Evolutionary conservation across 257 asterid species (phyloP).

Genomic region (Knoxia roxburghii): DNA sequence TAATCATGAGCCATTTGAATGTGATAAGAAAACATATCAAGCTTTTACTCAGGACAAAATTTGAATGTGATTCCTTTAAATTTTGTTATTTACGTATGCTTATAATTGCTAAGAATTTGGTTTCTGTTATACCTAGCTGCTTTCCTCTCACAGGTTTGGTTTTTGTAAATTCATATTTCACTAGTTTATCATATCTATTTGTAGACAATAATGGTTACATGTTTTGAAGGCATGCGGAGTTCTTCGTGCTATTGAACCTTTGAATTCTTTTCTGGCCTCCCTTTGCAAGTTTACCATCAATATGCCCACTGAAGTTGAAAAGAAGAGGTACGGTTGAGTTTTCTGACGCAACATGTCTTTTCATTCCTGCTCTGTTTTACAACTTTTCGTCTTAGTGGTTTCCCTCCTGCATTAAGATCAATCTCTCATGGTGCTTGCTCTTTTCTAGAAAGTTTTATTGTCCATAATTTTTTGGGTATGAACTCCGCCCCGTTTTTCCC

Average conservation of each 20-base stretch:
- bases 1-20: no score
- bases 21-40: no score
- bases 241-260: constrained; percentile 88
- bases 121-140: constrained; percentile 6
- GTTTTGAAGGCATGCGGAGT: constrained; percentile 88
- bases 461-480: no score
- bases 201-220: constrained; percentile 1
- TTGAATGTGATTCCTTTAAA: not conserved
- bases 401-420: not conserved
- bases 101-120: not conserved
- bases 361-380: constrained; percentile 1
- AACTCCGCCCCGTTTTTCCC: no score
- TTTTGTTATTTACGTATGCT: not conserved
- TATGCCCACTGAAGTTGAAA: constrained; percentile 75
- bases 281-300: constrained; percentile 97
- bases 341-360: constrained; percentile 1
- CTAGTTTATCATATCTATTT: not conserved
- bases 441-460: not conserved
- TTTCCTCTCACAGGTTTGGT: not conserved
- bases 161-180: not conserved
- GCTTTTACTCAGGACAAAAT: no score
- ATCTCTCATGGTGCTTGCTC: not conserved
- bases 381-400: not conserved
- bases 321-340: constrained; percentile 54
- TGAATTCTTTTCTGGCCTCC: constrained; percentile 94